Conservation (phyloP, 352 stramenopile species). For the Pythium oligandrum region DNA sequence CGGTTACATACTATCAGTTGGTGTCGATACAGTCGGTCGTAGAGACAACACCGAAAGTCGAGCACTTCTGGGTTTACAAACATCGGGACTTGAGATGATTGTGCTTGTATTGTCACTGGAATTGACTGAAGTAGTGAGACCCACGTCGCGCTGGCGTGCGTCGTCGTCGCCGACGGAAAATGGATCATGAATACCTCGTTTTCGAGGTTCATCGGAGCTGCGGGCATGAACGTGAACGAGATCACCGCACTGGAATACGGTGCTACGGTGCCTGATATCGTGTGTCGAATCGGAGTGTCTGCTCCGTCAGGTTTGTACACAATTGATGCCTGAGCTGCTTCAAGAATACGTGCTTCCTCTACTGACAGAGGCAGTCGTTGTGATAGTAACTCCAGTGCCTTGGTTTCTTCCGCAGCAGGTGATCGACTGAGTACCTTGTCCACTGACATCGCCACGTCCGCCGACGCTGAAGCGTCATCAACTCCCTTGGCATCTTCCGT, state of each 20-base stretch:
- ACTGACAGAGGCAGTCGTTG: constrained; percentile 9
- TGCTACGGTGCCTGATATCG: constrained; percentile 30
- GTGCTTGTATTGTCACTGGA: constrained; percentile 16
- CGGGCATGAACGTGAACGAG: constrained; percentile 57
- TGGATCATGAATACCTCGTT: constrained; percentile 31
- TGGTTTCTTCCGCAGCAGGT: too few species aligned
- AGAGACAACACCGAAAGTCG: constrained; percentile 83
- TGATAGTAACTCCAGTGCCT: too few species aligned
- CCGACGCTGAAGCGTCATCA: too few species aligned
- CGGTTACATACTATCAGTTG: constrained; percentile 82
- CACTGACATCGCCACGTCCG: too few species aligned
- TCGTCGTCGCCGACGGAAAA: constrained; percentile 20
- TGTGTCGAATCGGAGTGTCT: constrained; percentile 37
- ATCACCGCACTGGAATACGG: constrained; percentile 44
- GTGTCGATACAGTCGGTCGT: constrained; percentile 83
- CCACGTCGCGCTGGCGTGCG: constrained; percentile 11
- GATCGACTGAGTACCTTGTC: too few species aligned
- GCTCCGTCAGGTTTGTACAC: constrained; percentile 36
- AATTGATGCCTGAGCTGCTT: constrained; percentile 20
- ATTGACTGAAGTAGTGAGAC: constrained; percentile 9
- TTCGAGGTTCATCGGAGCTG: constrained; percentile 27
- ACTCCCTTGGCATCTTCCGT: too few species aligned
- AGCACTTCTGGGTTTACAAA: constrained; percentile 33
- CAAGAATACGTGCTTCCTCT: constrained; percentile 32
- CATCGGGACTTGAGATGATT: constrained; percentile 39